Evolutionary conservation across 2,329 filamentous ascomycete species (phyloP).

Genomic region (Zalaria obscura): DNA sequence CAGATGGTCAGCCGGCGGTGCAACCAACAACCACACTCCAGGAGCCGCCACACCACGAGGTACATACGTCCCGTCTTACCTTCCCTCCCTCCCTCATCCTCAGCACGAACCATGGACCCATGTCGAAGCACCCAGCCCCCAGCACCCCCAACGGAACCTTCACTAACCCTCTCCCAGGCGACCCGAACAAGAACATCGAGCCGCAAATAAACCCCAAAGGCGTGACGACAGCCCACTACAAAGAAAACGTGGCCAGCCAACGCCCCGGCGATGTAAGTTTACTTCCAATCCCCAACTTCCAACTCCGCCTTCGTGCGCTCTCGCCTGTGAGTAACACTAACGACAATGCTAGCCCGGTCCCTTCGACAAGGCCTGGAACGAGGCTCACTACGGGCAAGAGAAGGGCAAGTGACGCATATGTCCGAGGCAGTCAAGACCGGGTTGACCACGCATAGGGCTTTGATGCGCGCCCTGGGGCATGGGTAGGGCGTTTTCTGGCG

Average conservation of each 20-base stretch:
- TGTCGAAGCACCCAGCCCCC: neutral
- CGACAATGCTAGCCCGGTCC: constrained; percentile 5
- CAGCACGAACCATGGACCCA: neutral
- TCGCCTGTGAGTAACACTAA: neutral
- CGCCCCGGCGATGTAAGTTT: constrained; percentile 7
- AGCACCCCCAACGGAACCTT: too few species aligned
- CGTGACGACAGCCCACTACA: constrained; percentile 16
- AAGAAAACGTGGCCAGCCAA: constrained; percentile 17
- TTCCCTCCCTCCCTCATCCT: neutral
- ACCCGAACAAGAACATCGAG: constrained; percentile 10
- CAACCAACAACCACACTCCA: constrained; percentile 18
- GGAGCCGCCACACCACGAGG: constrained; percentile 19
- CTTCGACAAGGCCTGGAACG: constrained; percentile 15
- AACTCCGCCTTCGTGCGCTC: neutral
- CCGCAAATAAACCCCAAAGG: constrained; percentile 15
- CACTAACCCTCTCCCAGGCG: constrained; percentile 8
- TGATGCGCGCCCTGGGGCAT: too few species aligned
- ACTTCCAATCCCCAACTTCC: neutral
- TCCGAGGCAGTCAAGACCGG: too few species aligned
- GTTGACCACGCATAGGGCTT: too few species aligned
- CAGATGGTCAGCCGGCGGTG: constrained; percentile 19
- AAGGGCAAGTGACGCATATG: constrained; percentile 17
- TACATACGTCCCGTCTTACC: constrained; percentile 5
- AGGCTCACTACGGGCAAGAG: constrained; percentile 18
- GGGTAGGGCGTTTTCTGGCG: too few species aligned